These are phyloP conservation scores for Rhodotorula paludigena DNA, from an alignment of 768 basidiomycete genomes.

Conservation along the genomic window DNA sequence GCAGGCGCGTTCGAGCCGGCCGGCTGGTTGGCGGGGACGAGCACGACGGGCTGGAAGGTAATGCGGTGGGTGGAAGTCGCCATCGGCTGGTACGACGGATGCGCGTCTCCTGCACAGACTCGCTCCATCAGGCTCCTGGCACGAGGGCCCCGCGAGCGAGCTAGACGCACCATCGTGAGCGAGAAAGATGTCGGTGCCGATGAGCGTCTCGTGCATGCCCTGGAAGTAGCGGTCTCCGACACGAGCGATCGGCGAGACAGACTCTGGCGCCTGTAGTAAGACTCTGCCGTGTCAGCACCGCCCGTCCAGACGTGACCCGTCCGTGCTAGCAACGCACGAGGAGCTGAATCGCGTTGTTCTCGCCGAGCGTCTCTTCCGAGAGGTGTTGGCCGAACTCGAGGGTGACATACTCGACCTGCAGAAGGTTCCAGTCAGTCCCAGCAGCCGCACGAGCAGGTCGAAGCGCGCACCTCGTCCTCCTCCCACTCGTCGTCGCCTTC, in stretches of 20 bases:
- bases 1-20: no score
- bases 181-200: constrained; percentile 25
- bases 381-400: constrained; percentile 22
- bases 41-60: constrained; percentile 15
- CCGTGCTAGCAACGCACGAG: constrained; percentile 14
- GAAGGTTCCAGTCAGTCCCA: not conserved
- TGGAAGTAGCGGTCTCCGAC: constrained; percentile 20
- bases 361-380: not conserved
- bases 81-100: not conserved
- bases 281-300: no score
- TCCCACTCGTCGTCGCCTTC: constrained; percentile 9
- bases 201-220: constrained; percentile 19
- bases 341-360: constrained; percentile 12
- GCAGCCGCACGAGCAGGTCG: no score
- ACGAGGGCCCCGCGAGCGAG: not conserved
- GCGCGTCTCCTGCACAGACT: not conserved
- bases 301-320: no score
- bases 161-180: not conserved
- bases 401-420: constrained; percentile 29
- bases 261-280: constrained; percentile 5
- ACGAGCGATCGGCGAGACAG: not conserved
- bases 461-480: constrained; percentile 9
- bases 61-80: constrained; percentile 23
- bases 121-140: no score
- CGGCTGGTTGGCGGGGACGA: constrained; percentile 10